Evolutionary conservation across 148 eudicot species (phyloP), one percentile per base, ranked within the genome.

Genomic region (Arctostaphylos glauca): DNA sequence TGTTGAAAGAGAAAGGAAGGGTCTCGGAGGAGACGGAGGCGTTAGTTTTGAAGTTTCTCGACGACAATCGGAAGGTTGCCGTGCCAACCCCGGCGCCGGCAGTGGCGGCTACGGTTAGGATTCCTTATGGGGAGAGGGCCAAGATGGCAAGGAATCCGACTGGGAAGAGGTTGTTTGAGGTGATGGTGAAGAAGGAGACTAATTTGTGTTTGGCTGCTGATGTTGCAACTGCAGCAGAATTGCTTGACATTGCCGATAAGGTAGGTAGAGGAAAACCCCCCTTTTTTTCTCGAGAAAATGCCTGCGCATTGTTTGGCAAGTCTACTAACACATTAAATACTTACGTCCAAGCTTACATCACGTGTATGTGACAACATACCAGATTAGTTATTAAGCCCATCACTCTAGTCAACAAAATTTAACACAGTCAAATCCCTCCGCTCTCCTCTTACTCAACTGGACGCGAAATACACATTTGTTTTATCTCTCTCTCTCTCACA

Each of bases 161-260:
- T 49, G 95, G 92, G 62, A 91, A 88, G 88, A 92, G 83, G 87
- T 83, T 95, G 90, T 93, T 93, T 87, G 97, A 93, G 88, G 89
- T 95, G 74, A 95, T 95, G 98, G 82, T 88, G 79, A 76, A 89
- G 84, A 93, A 95, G 85, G 90, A 95, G 88, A 90, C 91, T 74
- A 95, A 95, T 87, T 84, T 95, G 89, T 95, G 98, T 81, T 86
- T 95, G 91, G 94, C 98, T 82, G 98, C 97, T 54, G 97, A 95
- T 90, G 98, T 95, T 85, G 89, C 91, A 60, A 92, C 98, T 31
- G 95, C 98, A 49, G 89, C 94, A n/a, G 97, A 93, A 84, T 88
- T 95, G 87, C 97, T 95, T 60, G 92, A 87, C 46, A 81, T 95
- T 82, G 98, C 98, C 55, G 95, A 95, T 73, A 92, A 93, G 95